Evolutionary conservation across 2,329 filamentous ascomycete species (phyloP).

Genomic region (Fusarium irregulare): DNA sequence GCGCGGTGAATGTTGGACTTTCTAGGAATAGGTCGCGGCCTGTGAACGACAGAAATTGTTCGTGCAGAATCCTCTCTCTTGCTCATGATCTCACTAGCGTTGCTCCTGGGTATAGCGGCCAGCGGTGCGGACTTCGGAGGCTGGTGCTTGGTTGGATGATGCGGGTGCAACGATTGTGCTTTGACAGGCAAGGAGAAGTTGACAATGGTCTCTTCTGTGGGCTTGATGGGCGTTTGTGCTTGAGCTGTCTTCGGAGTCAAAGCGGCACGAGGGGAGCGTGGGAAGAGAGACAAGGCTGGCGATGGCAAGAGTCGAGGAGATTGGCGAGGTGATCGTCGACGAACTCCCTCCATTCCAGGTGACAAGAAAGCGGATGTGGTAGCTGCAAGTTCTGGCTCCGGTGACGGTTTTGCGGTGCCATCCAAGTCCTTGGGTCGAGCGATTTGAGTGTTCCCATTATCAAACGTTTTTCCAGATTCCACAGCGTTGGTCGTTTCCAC

Average conservation of each 20-base stretch:
- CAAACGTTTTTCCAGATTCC: constrained; percentile 59
- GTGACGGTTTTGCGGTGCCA: background rate
- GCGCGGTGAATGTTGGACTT: constrained; percentile 59
- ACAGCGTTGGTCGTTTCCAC: constrained; percentile 63
- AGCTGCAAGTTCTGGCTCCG: constrained; percentile 49
- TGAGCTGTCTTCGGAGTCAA: background rate
- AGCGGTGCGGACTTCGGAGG: constrained; percentile 31
- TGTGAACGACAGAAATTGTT: constrained; percentile 57
- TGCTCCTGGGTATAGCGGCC: constrained; percentile 32
- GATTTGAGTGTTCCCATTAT: constrained; percentile 42
- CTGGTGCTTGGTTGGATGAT: constrained; percentile 39
- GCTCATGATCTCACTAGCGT: constrained; percentile 28
- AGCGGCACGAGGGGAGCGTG: constrained; percentile 1
- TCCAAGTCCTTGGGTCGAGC: background rate
- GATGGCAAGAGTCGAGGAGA: constrained; percentile 58
- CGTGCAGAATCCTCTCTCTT: constrained; percentile 15
- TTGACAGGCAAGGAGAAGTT: constrained; percentile 43
- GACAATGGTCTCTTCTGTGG: constrained; percentile 21
- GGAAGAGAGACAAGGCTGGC: constrained; percentile 27
- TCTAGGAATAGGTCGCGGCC: constrained; percentile 67
- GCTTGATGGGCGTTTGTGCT: constrained; percentile 12
- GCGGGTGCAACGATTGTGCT: constrained; percentile 41
- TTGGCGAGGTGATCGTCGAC: constrained; percentile 63
- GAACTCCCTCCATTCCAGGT: constrained; percentile 61
- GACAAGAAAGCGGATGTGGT: constrained; percentile 63